These are phyloP conservation scores for Nemophila menziesii DNA, from an alignment of 257 asterid species.

Conservation along the genomic window DNA sequence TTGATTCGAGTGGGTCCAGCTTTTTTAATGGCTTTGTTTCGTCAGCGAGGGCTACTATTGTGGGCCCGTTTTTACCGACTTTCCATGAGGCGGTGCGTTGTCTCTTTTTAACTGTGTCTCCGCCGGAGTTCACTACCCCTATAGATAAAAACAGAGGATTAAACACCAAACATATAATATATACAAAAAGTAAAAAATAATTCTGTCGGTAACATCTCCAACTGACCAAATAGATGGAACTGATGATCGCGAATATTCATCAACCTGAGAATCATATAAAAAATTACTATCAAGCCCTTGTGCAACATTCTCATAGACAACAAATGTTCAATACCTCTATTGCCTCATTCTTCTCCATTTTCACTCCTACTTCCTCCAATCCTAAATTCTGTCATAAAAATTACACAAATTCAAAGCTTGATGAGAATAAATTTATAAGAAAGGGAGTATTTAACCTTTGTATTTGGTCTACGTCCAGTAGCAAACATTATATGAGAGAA, in stretches of 20 bases:
- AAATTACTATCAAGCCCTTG: neutral
- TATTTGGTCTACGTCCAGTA: slow-evolving; percentile 81
- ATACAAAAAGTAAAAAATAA: too few relatives aligned
- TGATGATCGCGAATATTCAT: slow-evolving; percentile 79
- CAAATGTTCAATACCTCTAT: slow-evolving; percentile 81
- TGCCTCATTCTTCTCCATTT: slow-evolving; percentile 69
- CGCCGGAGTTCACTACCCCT: too few relatives aligned
- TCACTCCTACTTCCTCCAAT: slow-evolving; percentile 75
- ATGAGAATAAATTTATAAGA: neutral
- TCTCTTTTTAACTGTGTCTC: slow-evolving; percentile 86
- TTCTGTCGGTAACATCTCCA: slow-evolving; percentile 96
- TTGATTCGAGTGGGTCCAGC: too few relatives aligned
- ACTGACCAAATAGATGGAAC: slow-evolving; percentile 98
- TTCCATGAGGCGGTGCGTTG: slow-evolving; percentile 64
- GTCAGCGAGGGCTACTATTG: slow-evolving; percentile 35
- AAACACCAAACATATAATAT: too few relatives aligned
- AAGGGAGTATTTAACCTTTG: slow-evolving; percentile 41
- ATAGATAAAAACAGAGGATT: too few relatives aligned
- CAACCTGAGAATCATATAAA: slow-evolving; percentile 43
- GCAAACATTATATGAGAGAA: slow-evolving; percentile 95
- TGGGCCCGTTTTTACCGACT: slow-evolving; percentile 44
- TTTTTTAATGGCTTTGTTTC: slow-evolving; percentile 27
- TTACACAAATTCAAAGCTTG: neutral
- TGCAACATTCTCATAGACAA: neutral
- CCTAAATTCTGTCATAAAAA: slow-evolving; percentile 62